A percentile compares a stretch with the other conserved stretches of the same genome.
Evolutionary conservation across 129 eudicot species (phyloP).

Genomic region (Ambrosia artemisiifolia): DNA sequence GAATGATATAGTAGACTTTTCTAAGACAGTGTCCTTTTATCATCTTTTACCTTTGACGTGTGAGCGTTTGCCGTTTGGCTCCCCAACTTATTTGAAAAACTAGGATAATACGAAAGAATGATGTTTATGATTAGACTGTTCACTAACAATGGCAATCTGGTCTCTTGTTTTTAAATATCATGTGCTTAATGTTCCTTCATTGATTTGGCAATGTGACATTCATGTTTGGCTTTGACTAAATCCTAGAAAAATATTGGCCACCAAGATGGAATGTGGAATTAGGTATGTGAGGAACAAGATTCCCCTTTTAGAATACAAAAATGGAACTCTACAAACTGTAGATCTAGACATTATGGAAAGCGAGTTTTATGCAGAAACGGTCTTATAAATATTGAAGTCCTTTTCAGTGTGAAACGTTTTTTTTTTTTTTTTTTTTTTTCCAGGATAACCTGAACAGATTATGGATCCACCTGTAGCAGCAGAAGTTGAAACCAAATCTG

Average conservation of each 20-base stretch:
- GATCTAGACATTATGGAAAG: neutral
- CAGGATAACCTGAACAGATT: conserved; percentile 18
- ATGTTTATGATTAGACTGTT: neutral
- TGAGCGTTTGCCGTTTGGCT: neutral
- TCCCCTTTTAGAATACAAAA: neutral
- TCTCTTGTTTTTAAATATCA: neutral
- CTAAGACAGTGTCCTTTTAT: neutral
- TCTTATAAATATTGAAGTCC: neutral
- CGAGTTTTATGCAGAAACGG: neutral
- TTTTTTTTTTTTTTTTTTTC: neutral
- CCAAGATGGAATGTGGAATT: neutral
- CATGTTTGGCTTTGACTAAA: neutral
- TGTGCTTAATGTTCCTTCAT: neutral
- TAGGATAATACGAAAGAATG: conserved; percentile 12
- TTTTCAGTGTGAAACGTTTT: conserved; percentile 3
- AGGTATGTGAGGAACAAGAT: neutral
- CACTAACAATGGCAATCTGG: neutral
- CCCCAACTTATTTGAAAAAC: neutral
- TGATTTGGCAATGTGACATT: neutral
- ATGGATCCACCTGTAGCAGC: conserved; percentile 61
- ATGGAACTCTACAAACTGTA: neutral
- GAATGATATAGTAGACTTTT: neutral
- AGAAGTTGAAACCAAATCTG: conserved; percentile 51
- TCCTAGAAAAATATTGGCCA: neutral
- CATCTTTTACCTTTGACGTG: neutral